A percentile compares a stretch with the other conserved stretches of the same genome.
phyloP scores from a whole-genome alignment of 805 yeast genomes.

The Lachancea waltii region DNA sequence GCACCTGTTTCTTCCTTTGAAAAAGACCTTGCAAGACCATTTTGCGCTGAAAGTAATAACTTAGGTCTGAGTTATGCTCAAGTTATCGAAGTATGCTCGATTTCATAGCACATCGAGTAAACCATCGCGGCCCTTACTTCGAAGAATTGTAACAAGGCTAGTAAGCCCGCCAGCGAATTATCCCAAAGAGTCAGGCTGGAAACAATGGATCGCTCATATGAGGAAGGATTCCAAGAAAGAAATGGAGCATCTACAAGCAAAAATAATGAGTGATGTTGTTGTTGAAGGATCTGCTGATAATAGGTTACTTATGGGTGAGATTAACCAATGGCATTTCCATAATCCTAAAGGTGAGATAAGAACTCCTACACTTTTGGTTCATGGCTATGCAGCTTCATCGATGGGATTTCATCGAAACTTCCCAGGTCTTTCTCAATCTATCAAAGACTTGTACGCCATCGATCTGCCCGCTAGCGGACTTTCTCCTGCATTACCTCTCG shows the following conservation, averaged over 20 bases:
- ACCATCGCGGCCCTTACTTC: no score
- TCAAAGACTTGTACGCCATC: slow-evolving; percentile 59
- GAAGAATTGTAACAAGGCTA: slow-evolving; percentile 6
- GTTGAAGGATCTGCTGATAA: slow-evolving; percentile 16
- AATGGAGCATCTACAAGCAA: slow-evolving; percentile 20
- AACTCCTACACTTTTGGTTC: slow-evolving; percentile 53
- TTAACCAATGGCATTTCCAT: slow-evolving; percentile 32
- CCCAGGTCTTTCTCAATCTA: slow-evolving; percentile 38
- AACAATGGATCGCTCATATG: slow-evolving; percentile 7
- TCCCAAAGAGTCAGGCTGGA: slow-evolving; percentile 11
- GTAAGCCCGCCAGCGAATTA: slow-evolving; percentile 3
- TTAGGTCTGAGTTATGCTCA: no score
- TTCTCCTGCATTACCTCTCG: slow-evolving; percentile 43
- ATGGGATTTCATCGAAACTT: slow-evolving; percentile 75
- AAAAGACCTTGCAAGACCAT: no score
- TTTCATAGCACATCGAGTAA: no score
- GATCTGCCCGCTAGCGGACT: slow-evolving; percentile 71
- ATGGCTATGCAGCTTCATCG: slow-evolving; percentile 91
- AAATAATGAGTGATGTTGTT: slow-evolving; percentile 18
- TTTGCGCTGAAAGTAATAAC: no score
- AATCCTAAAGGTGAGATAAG: slow-evolving; percentile 20
- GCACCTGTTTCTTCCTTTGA: no score
- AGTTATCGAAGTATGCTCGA: no score
- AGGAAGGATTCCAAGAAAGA: slow-evolving; percentile 1
- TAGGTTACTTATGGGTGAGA: slow-evolving; percentile 17